A percentile compares a stretch with the other conserved stretches of the same genome.
Evolutionary conservation across 1,284 basidiomycete species (phyloP).

Genomic region (Polyporus tsugae): DNA sequence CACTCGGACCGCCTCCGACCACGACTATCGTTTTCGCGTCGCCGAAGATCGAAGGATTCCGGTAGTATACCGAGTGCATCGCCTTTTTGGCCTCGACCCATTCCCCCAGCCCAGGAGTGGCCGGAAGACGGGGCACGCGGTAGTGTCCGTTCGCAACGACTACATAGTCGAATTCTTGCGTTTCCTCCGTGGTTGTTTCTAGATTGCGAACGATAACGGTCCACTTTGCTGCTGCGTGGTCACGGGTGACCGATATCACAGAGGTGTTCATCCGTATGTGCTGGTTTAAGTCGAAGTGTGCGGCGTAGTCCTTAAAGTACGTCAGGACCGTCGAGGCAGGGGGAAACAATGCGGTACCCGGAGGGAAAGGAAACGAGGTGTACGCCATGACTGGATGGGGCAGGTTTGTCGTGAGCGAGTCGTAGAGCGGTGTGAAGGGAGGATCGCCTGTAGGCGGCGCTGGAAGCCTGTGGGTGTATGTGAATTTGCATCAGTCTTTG

Average conservation of each 20-base stretch:
- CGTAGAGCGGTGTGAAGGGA: conserved; percentile 76
- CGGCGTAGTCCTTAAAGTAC: conserved; percentile 69
- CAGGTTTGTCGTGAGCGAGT: conserved; percentile 77
- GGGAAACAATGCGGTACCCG: conserved; percentile 75
- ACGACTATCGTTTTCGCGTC: conserved; percentile 60
- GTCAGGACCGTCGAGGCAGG: conserved; percentile 59
- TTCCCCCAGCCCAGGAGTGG: conserved; percentile 59
- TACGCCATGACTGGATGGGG: conserved; percentile 80
- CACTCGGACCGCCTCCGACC: conserved; percentile 76
- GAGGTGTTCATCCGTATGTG: conserved; percentile 62
- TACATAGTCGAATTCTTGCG: conserved; percentile 61
- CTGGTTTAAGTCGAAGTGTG: conserved; percentile 60
- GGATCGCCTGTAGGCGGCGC: conserved; percentile 55
- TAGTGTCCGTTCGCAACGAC: conserved; percentile 82
- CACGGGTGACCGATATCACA: conserved; percentile 55
- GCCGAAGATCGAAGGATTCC: conserved; percentile 57
- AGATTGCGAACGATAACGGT: conserved; percentile 42
- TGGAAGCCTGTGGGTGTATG: conserved; percentile 56
- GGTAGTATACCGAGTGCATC: conserved; percentile 72
- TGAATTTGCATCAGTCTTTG: background rate
- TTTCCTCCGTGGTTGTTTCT: conserved; percentile 34
- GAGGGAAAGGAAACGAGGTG: conserved; percentile 66
- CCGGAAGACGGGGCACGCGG: conserved; percentile 65
- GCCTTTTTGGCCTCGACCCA: conserved; percentile 64
- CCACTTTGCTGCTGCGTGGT: conserved; percentile 51